These are phyloP conservation scores for Cladosporium sp. DNA, from an alignment of 2,329 filamentous ascomycete genomes.

Conservation along the genomic window DNA sequence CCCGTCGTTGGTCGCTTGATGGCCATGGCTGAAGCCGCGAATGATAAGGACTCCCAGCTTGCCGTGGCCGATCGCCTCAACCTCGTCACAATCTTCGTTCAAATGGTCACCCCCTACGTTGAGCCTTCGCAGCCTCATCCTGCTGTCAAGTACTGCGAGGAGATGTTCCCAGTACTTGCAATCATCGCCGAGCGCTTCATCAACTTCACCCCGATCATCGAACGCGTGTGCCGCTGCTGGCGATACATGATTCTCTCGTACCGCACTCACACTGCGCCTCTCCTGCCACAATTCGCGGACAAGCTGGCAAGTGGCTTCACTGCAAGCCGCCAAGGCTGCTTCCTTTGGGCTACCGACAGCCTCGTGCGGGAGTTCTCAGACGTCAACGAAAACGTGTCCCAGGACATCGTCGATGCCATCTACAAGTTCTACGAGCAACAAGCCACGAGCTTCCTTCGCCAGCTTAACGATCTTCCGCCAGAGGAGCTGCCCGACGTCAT, in stretches of 20 bases:
- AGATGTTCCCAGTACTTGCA: constrained; percentile 83
- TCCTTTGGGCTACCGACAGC: constrained; percentile 96
- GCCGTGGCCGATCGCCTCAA: constrained; percentile 92
- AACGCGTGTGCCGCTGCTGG: constrained; percentile 93
- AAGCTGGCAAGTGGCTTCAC: constrained; percentile 84
- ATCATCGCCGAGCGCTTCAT: constrained; percentile 87
- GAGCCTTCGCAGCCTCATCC: constrained; percentile 72
- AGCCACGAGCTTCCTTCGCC: constrained; percentile 81
- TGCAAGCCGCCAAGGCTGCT: constrained; percentile 85
- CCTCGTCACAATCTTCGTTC: constrained; percentile 85
- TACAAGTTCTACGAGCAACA: constrained; percentile 95
- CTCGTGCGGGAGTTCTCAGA: constrained; percentile 95
- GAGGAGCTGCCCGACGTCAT: constrained; percentile 80
- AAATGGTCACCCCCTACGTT: constrained; percentile 71
- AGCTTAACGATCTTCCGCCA: constrained; percentile 78
- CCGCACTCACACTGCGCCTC: constrained; percentile 78
- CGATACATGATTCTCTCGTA: constrained; percentile 96
- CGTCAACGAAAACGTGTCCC: constrained; percentile 78
- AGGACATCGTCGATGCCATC: constrained; percentile 77
- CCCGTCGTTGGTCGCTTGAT: constrained; percentile 83
- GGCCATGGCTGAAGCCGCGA: constrained; percentile 78
- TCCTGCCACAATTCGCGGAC: constrained; percentile 80
- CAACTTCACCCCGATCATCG: constrained; percentile 80
- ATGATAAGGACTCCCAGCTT: constrained; percentile 76
- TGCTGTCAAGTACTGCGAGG: constrained; percentile 92